Conservation (phyloP, 768 basidiomycete species). For the Coprinopsis cinerea region DNA sequence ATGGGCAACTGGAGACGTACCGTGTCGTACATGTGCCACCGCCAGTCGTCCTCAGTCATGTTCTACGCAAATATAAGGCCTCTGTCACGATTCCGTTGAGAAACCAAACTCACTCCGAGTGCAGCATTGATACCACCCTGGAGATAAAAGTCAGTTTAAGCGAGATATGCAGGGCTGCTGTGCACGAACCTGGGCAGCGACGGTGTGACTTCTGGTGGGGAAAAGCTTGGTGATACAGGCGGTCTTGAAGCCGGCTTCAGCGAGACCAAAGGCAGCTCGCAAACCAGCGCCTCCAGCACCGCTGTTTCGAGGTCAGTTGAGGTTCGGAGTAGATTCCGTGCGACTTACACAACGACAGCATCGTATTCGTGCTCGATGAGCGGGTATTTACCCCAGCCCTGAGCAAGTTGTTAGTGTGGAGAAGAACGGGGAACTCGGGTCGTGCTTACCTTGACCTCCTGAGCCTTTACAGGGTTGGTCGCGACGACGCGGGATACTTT, state of each 20-base stretch:
- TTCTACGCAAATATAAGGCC: constrained; percentile 44
- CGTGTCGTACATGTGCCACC: constrained; percentile 98
- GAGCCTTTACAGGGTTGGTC: constrained; percentile 71
- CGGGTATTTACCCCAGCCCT: constrained; percentile 87
- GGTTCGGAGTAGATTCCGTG: background rate
- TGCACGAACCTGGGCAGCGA: constrained; percentile 84
- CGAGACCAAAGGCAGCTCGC: constrained; percentile 96
- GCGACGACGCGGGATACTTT: constrained; percentile 56
- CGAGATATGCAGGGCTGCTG: background rate
- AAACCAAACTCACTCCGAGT: constrained; percentile 60
- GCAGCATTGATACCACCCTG: constrained; percentile 98
- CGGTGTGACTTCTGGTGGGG: constrained; percentile 97
- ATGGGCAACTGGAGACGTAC: constrained; percentile 38
- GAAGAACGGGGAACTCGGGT: constrained; percentile 7
- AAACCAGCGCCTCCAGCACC: constrained; percentile 98
- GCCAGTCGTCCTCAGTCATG: constrained; percentile 99
- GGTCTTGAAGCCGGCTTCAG: constrained; percentile 97
- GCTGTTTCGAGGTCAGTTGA: constrained; percentile 30
- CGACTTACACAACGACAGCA: constrained; percentile 90
- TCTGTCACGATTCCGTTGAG: constrained; percentile 4
- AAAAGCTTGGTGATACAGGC: constrained; percentile 99
- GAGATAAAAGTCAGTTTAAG: constrained; percentile 15
- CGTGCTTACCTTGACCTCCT: constrained; percentile 67
- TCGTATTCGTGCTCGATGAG: constrained; percentile 99
- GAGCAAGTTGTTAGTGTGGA: constrained; percentile 13